Percentiles rank a stretch among this genome's conserved stretches.
Evolutionary conservation across 352 stramenopile genomes (phyloP).

Genomic region (Globisporangium irregulare): DNA sequence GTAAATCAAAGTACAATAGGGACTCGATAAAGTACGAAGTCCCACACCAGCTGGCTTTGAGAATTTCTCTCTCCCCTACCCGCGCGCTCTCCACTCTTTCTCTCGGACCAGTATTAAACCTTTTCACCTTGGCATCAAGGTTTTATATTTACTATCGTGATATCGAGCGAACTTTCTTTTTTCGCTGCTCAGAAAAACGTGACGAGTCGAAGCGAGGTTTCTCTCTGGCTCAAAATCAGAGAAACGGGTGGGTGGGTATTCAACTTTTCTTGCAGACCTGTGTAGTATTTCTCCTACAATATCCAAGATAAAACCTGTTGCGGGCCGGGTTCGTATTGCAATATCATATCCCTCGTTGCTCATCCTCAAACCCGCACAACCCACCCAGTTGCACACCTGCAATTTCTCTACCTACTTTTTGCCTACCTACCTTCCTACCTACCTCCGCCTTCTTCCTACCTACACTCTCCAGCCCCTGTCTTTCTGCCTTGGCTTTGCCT

Average conservation of each 20-base stretch:
- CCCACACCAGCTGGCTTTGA: not conserved
- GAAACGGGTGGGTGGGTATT: no score
- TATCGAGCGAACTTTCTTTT: not conserved
- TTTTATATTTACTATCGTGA: not conserved
- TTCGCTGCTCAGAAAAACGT: not conserved
- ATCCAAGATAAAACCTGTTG: no score
- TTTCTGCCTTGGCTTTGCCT: not conserved
- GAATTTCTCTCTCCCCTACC: constrained; percentile 3
- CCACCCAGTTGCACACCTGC: not conserved
- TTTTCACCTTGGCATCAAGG: not conserved
- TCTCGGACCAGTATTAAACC: not conserved
- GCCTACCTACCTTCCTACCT: not conserved
- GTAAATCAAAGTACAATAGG: not conserved
- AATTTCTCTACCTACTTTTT: not conserved
- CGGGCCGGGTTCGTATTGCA: no score
- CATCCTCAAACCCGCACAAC: not conserved
- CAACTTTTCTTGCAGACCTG: no score
- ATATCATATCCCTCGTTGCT: no score
- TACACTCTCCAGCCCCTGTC: not conserved
- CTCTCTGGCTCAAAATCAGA: no score
- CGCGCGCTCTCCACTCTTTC: not conserved
- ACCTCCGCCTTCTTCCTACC: not conserved
- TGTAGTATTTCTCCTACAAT: no score
- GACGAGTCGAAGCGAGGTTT: no score
- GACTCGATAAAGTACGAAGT: not conserved